Percentiles rank a stretch among this genome's conserved stretches.
These are phyloP conservation scores for Protostelium mycophagum DNA, from an alignment of 78 protist genomes.

Conservation along the genomic window DNA sequence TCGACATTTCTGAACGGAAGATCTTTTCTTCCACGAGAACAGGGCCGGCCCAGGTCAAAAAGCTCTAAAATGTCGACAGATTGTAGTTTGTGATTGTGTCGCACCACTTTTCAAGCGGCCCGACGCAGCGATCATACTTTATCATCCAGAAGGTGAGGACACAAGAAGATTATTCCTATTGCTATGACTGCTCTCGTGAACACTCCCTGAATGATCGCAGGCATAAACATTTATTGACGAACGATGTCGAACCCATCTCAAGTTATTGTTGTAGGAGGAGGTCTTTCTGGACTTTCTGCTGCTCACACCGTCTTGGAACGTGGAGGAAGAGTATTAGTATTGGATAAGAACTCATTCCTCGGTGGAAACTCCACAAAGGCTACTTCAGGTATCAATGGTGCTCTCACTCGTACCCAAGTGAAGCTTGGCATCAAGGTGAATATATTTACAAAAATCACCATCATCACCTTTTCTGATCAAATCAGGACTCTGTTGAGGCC, in stretches of 20 bases:
- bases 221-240: no score
- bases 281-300: conserved; percentile 14
- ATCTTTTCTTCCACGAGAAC: no score
- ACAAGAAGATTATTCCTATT: no score
- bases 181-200: no score
- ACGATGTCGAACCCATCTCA: neutral
- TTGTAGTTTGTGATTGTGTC: no score
- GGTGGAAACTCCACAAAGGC: conserved; percentile 86
- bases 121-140: no score
- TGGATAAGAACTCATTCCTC: conserved; percentile 37
- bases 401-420: conserved; percentile 49
- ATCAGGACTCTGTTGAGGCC: conserved; percentile 47
- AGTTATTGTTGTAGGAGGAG: conserved; percentile 16
- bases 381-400: conserved; percentile 80
- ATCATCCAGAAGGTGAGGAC: no score
- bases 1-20: no score
- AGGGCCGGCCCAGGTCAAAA: no score
- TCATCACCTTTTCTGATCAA: conserved; percentile 9
- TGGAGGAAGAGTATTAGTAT: conserved; percentile 36
- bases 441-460: neutral
- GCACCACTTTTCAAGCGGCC: no score
- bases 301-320: conserved; percentile 6
- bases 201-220: no score
- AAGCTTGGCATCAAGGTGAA: conserved; percentile 3
- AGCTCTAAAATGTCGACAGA: no score